Evolutionary conservation across 2,329 filamentous ascomycete species (phyloP).

Genomic region (Cladosporium oxysporum): DNA sequence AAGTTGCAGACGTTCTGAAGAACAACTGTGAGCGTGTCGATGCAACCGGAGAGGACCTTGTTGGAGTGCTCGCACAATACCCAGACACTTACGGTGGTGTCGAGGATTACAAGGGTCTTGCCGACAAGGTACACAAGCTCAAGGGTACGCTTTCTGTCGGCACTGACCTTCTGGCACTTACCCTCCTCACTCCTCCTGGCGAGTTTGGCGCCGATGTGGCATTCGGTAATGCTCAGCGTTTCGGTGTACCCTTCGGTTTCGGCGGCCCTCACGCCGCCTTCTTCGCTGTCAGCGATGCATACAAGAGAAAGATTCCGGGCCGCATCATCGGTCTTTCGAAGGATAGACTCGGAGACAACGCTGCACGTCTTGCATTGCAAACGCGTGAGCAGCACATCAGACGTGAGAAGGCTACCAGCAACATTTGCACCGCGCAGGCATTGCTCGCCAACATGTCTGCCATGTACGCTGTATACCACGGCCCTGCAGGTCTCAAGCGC

Average conservation of each 20-base stretch:
- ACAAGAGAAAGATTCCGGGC: slow-evolving; percentile 93
- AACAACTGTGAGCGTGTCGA: slow-evolving; percentile 66
- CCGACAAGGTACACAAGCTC: slow-evolving; percentile 73
- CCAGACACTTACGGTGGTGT: slow-evolving; percentile 85
- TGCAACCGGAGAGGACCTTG: slow-evolving; percentile 74
- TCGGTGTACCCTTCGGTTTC: slow-evolving; percentile 88
- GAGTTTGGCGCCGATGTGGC: slow-evolving; percentile 96
- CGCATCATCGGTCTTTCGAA: slow-evolving; percentile 89
- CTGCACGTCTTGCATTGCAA: slow-evolving; percentile 82
- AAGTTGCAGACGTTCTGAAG: slow-evolving; percentile 70
- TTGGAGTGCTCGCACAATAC: slow-evolving; percentile 93
- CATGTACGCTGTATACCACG: slow-evolving; percentile 93
- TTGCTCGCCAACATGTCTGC: slow-evolving; percentile 94
- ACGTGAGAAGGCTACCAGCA: slow-evolving; percentile 94
- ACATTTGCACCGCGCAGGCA: slow-evolving; percentile 94
- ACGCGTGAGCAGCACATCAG: slow-evolving; percentile 96
- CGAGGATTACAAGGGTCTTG: slow-evolving; percentile 71
- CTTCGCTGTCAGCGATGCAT: slow-evolving; percentile 86
- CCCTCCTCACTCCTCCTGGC: slow-evolving; percentile 82
- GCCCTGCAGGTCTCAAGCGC: slow-evolving; percentile 75
- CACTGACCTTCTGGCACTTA: slow-evolving; percentile 85
- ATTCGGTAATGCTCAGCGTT: slow-evolving; percentile 87
- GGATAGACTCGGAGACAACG: slow-evolving; percentile 78
- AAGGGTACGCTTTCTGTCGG: slow-evolving; percentile 82
- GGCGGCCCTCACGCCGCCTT: slow-evolving; percentile 97